Evolutionary conservation across 148 eudicot species (phyloP), one percentile per base, ranked within the genome.

Genomic region (Rhododendron kiyosumense): DNA sequence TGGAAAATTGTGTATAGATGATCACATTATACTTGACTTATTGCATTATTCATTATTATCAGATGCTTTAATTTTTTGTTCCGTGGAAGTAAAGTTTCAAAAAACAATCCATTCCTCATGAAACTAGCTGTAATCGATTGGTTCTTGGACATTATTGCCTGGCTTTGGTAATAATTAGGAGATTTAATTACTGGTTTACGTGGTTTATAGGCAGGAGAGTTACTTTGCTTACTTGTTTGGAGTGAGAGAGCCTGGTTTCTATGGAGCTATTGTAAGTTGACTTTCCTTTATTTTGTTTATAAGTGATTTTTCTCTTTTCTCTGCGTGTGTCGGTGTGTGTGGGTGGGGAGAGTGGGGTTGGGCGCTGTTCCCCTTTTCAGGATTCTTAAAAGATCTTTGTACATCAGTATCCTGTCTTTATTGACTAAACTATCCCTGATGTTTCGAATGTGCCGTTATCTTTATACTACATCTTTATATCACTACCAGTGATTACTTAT

Each of bases 221-320:
- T 96, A 96, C 88, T 96, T 96, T 90, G 99, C 98, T 84, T 96
- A 96, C 90, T 90, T 96, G 90, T 96, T 96, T 89, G 99, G 99
- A 76, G 99, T 96, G 84, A 90, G 92, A 85, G 99, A 96, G 90
- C 99, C 99, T 9, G 96, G 92, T 24, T 96, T 95, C 83, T 96
- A 94, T 86, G 99, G 96, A 89, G 97, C 99, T 81, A 85, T 96
- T 87, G 99, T 96, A 94, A 96, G 99, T 91, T 59, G 22, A 59
- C 65, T 20, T 20, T 59, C 10, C 65, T 1, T 59, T 59, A 0
- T 59, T 20, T 13, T 51, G 17, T 51, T 51, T 10, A 51, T 51
- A 59, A 22, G n/a, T 79, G 15, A 26, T 65, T 65, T 65, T 65
- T 26, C 4, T n/a, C 14, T 7, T 63, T 1, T 3, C 7, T 5